Percentiles rank a stretch among this genome's conserved stretches.
Conservation (phyloP, 2,329 filamentous ascomycete species). For the Pochonia chlamydosporia region DNA sequence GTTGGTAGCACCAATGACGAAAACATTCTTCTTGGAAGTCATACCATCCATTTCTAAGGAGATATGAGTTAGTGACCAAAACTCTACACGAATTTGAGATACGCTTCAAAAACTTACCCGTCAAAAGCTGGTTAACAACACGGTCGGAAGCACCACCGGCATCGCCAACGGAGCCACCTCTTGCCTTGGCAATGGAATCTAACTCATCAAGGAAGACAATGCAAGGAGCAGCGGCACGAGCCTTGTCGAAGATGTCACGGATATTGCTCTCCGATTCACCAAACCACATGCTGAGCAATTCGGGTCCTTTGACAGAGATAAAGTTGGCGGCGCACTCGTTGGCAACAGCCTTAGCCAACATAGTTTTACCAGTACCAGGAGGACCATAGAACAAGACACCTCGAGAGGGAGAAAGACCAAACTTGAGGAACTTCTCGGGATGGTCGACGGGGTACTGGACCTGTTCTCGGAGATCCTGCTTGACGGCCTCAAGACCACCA, state of each 20-base stretch:
- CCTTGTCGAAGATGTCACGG: slow-evolving; percentile 99
- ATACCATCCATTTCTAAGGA: slow-evolving; percentile 91
- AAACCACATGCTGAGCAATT: slow-evolving; percentile 99
- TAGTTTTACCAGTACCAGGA: slow-evolving; percentile 99
- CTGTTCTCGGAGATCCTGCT: slow-evolving; percentile 98
- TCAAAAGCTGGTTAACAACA: slow-evolving; percentile 99
- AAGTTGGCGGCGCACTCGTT: slow-evolving; percentile 99
- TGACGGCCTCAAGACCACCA: slow-evolving; percentile 95
- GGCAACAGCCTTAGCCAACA: slow-evolving; percentile 98
- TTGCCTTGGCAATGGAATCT: slow-evolving; percentile 98
- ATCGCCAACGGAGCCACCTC: slow-evolving; percentile 93
- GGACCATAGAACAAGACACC: slow-evolving; percentile 99
- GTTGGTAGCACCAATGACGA: slow-evolving; percentile 98
- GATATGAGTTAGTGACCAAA: slow-evolving; percentile 33
- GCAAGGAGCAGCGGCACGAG: slow-evolving; percentile 92
- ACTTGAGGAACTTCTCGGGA: slow-evolving; percentile 99
- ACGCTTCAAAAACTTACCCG: slow-evolving; percentile 55
- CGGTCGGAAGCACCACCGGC: slow-evolving; percentile 97
- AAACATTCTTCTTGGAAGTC: slow-evolving; percentile 99
- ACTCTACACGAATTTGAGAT: neutral
- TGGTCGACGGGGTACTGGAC: slow-evolving; percentile 99
- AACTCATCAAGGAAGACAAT: slow-evolving; percentile 98
- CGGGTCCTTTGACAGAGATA: slow-evolving; percentile 98
- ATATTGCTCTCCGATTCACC: slow-evolving; percentile 99
- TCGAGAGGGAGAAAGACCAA: slow-evolving; percentile 93